Conservation (phyloP, 495 filamentous ascomycete genomes). For the Hypoxylon subgilvum region DNA sequence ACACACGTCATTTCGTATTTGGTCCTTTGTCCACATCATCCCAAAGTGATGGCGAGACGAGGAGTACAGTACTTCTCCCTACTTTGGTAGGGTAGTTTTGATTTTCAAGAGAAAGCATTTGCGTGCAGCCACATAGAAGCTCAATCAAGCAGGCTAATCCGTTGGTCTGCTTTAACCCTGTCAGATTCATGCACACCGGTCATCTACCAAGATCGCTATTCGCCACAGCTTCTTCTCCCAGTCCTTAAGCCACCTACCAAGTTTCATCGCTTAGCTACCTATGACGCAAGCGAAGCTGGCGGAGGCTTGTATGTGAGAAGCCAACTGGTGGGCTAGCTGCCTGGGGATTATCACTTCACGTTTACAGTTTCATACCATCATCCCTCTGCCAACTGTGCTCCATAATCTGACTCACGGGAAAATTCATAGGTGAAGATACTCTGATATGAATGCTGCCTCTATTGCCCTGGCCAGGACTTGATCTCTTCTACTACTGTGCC, state of each 20-base stretch:
- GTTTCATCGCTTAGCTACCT: slow-evolving; percentile 2
- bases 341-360: slow-evolving; percentile 8
- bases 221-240: slow-evolving; percentile 4
- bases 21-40: no score
- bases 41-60: no score
- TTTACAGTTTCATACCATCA: slow-evolving; percentile 26
- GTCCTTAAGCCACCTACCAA: neutral
- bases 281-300: slow-evolving; percentile 27
- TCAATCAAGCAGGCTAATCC: neutral
- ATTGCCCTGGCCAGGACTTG: slow-evolving; percentile 14
- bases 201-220: slow-evolving; percentile 20
- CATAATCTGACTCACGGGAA: neutral
- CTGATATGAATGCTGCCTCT: slow-evolving; percentile 18
- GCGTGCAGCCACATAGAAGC: neutral
- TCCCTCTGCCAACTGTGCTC: neutral
- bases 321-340: neutral
- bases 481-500: slow-evolving; percentile 26
- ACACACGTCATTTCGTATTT: no score
- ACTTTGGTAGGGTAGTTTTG: no score
- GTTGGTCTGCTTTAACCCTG: neutral
- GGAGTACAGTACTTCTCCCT: no score
- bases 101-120: neutral
- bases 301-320: neutral
- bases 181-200: neutral
- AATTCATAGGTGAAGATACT: slow-evolving; percentile 13